These are phyloP conservation scores for Endothia cerciana DNA, from an alignment of 2,329 filamentous ascomycete species.

Conservation along the genomic window DNA sequence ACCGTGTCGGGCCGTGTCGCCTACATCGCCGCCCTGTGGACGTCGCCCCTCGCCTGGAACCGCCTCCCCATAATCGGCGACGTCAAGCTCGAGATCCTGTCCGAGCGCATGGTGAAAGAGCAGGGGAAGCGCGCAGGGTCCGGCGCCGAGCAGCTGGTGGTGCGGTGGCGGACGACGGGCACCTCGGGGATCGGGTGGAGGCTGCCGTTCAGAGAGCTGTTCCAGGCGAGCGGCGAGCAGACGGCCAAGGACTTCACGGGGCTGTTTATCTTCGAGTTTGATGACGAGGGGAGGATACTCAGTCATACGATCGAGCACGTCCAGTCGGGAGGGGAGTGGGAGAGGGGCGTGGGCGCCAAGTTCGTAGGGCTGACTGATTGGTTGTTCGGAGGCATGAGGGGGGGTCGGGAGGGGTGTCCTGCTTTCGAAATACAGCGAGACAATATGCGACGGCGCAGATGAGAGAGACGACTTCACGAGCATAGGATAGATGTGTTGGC, in stretches of 20 bases:
- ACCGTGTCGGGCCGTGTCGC: slow-evolving; percentile 88
- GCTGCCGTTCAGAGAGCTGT: slow-evolving; percentile 33
- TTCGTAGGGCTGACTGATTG: slow-evolving; percentile 94
- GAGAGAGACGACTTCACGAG: slow-evolving; percentile 15
- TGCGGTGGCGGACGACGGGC: slow-evolving; percentile 79
- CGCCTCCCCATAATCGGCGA: slow-evolving; percentile 89
- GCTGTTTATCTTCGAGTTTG: slow-evolving; percentile 95
- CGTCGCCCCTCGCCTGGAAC: slow-evolving; percentile 94
- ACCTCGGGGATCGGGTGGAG: slow-evolving; percentile 46
- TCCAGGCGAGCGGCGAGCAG: slow-evolving; percentile 39
- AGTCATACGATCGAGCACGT: slow-evolving; percentile 95
- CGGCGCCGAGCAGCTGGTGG: slow-evolving; percentile 78
- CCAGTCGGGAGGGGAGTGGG: slow-evolving; percentile 81
- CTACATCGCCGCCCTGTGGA: slow-evolving; percentile 94
- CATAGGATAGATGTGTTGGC: slow-evolving; percentile 6
- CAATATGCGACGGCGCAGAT: slow-evolving; percentile 19
- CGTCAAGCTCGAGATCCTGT: slow-evolving; percentile 83
- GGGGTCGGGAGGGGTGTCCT: slow-evolving; percentile 35
- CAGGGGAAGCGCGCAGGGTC: slow-evolving; percentile 57
- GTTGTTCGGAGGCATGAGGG: slow-evolving; percentile 77
- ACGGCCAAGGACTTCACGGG: slow-evolving; percentile 80
- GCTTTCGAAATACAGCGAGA: slow-evolving; percentile 31
- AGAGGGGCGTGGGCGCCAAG: slow-evolving; percentile 76
- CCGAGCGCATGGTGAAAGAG: slow-evolving; percentile 80
- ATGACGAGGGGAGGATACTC: slow-evolving; percentile 78